phyloP scores from a whole-genome alignment of 2,329 filamentous ascomycete species.

The Pseudocercospora fijiensis region DNA sequence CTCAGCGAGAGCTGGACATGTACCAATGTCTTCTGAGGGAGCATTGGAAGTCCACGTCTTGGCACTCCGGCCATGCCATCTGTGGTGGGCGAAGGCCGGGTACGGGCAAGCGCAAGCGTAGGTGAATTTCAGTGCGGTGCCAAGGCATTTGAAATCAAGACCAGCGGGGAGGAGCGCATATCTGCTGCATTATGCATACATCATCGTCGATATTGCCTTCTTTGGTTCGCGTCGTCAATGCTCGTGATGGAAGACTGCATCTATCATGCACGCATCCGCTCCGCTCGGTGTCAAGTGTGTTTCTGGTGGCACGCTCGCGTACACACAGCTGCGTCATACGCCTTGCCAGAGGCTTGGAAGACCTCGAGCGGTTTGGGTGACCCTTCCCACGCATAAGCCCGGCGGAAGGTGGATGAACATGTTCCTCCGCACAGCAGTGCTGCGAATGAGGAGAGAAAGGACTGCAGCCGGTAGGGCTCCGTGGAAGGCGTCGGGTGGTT shows the following conservation, averaged over 20 bases:
- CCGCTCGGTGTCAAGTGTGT: neutral
- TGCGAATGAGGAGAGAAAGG: neutral
- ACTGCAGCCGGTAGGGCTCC: neutral
- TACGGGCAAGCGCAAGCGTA: neutral
- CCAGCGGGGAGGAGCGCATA: neutral
- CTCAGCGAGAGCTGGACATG: neutral
- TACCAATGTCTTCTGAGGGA: neutral
- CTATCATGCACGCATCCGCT: neutral
- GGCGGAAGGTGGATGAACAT: neutral
- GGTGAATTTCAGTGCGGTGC: neutral
- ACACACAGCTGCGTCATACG: conserved; percentile 2
- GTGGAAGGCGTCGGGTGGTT: neutral
- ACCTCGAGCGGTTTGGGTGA: neutral
- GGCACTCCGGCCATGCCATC: neutral
- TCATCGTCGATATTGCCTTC: neutral
- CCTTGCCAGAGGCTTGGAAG: neutral
- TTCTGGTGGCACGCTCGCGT: conserved; percentile 2
- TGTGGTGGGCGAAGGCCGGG: neutral
- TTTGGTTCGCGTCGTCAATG: neutral
- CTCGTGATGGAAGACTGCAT: neutral
- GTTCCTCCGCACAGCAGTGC: neutral
- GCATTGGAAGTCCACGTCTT: neutral
- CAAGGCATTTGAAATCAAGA: neutral
- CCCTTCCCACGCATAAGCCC: neutral
- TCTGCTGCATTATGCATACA: neutral